phyloP scores from a whole-genome alignment of 75 land plant species.

The Sequoiadendron giganteum region DNA sequence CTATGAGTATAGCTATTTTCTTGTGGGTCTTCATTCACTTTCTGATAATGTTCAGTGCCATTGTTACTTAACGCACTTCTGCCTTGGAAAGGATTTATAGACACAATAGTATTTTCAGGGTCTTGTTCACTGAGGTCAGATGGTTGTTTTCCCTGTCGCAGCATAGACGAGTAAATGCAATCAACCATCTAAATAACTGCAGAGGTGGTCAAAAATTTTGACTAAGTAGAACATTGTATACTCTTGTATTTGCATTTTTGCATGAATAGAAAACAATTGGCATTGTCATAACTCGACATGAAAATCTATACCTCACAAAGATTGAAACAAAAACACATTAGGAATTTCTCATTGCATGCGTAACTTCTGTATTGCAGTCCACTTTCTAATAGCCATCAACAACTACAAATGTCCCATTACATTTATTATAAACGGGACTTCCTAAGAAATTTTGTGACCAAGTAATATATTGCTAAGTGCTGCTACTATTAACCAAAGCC shows the following conservation, averaged over 20 bases:
- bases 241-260: background rate
- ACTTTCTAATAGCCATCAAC: background rate
- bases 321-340: background rate
- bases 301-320: background rate
- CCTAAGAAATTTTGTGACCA: background rate
- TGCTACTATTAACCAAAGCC: background rate
- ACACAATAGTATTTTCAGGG: background rate
- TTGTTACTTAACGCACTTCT: background rate
- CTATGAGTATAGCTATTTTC: background rate
- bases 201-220: background rate
- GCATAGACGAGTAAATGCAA: background rate
- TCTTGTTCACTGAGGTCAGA: background rate
- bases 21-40: background rate
- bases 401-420: background rate
- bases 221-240: background rate
- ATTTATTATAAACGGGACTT: background rate
- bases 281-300: background rate
- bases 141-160: background rate
- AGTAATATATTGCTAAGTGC: background rate
- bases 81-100: background rate
- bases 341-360: background rate
- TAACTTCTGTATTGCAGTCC: background rate
- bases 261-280: background rate
- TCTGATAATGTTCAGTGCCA: background rate
- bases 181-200: background rate